Base-by-base conservation (phyloP, 805 yeast species). In the Starmerella etchellsii region DNA sequence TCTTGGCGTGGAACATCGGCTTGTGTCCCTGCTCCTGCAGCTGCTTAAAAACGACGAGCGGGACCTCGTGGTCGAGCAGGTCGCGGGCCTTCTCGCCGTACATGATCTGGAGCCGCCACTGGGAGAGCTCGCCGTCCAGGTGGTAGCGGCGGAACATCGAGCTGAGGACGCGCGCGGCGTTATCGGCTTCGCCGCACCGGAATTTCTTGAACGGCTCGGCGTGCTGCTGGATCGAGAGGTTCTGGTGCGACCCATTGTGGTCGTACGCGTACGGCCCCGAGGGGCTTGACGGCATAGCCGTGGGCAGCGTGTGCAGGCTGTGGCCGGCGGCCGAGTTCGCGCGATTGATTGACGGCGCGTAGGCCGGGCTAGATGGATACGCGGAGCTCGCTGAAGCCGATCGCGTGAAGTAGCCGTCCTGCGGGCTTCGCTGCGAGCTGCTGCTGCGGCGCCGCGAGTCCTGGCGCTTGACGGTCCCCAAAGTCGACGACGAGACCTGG, bases 71-170 rank as follows among this genome's bases (percentile, higher is more conserved):
- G 47, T 81, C 66, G 29, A 80, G 82, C 35, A 91, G 61, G 9
- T 85, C 74, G 23, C 95, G 65, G 55, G 88, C 96, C 54, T 80
- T 80, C 57, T 85, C 95, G 20, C 91, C 95, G 56, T 83, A 85
- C 55, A 93, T 81, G 14, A 88, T 81, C 15, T 87, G 85, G 38
- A 88, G 64, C 2, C 87, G 94, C 56, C 85, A 88, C 53, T 83
- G 80, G 39, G 81, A 70, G 87, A 95, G 81, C 55, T 84, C 95
- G 38, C 74, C 78, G 25, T 74, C 72, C 36, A 88, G 68, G 44
- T 76, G 77, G 61, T 87, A 94, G 46, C 93, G 70, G 50, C 78
- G 74, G 81, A 84, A 78, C 4, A 95, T 95, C 27, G 80, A 83
- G 54, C 82, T 93, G 35, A 91, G 63, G 19, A 88, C 79, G 57